These are phyloP conservation scores for Claviceps cyperi DNA, from an alignment of 2,329 filamentous ascomycete genomes.

Conservation along the genomic window DNA sequence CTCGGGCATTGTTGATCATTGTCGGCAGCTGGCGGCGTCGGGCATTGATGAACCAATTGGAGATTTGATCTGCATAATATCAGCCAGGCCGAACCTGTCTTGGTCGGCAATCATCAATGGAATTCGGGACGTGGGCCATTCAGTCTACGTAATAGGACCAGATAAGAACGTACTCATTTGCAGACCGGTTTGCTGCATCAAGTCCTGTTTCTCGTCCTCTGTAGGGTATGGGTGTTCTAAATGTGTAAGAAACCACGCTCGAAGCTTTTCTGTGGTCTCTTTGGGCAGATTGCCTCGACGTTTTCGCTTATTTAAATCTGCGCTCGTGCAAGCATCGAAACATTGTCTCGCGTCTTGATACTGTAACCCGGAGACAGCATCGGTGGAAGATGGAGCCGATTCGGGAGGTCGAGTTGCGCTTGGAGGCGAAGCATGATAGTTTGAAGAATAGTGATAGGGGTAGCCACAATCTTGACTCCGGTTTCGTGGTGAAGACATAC, in stretches of 20 bases:
- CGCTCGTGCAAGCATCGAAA: slow-evolving; percentile 21
- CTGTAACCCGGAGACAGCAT: slow-evolving; percentile 21
- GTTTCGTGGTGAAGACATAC: slow-evolving; percentile 16
- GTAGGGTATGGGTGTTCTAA: slow-evolving; percentile 72
- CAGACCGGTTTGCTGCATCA: slow-evolving; percentile 62
- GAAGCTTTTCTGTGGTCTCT: slow-evolving; percentile 68
- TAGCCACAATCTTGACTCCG: slow-evolving; percentile 21
- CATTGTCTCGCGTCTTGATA: slow-evolving; percentile 30
- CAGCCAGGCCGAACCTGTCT: not conserved
- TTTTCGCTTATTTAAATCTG: slow-evolving; percentile 40
- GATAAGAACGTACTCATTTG: slow-evolving; percentile 52
- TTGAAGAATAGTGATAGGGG: slow-evolving; percentile 27
- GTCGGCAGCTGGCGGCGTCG: slow-evolving; percentile 49
- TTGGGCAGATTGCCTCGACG: slow-evolving; percentile 82
- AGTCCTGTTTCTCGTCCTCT: slow-evolving; percentile 73
- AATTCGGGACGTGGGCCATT: no score
- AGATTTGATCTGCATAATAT: slow-evolving; percentile 45
- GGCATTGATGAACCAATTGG: slow-evolving; percentile 73
- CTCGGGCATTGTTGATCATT: slow-evolving; percentile 42
- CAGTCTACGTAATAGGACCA: not conserved
- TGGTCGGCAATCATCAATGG: no score
- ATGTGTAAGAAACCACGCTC: slow-evolving; percentile 67
- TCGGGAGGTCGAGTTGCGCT: slow-evolving; percentile 29
- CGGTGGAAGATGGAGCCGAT: slow-evolving; percentile 28
- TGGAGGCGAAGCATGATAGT: slow-evolving; percentile 31